Evolutionary conservation across 768 basidiomycete genomes (phyloP).

Genomic region (Mrakia blollopis): DNA sequence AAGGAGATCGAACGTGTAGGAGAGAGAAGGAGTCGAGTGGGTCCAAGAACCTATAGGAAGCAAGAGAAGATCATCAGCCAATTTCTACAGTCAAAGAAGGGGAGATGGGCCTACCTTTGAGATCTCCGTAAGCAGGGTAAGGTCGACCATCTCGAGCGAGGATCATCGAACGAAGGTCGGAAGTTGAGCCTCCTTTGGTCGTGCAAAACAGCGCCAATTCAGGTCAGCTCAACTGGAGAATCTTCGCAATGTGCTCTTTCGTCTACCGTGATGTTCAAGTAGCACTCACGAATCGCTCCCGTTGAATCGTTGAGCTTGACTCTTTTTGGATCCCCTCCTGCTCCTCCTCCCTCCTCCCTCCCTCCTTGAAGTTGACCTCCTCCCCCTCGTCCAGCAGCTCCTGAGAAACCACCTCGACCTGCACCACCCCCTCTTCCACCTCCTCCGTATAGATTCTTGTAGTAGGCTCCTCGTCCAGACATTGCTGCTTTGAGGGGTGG

Average conservation of each 20-base stretch:
- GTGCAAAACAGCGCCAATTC: background rate
- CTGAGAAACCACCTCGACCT: background rate
- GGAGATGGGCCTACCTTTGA: background rate
- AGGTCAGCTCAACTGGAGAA: background rate
- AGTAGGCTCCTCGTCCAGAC: background rate
- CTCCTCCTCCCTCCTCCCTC: background rate
- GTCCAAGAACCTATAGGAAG: background rate
- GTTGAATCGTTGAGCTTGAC: background rate
- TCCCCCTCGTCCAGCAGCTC: background rate
- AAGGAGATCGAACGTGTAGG: constrained; percentile 9
- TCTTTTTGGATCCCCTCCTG: background rate
- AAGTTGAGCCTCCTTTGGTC: background rate
- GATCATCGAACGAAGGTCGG: background rate
- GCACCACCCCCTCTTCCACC: background rate
- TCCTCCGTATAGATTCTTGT: background rate
- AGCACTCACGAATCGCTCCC: background rate
- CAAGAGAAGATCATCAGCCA: background rate
- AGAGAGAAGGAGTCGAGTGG: background rate
- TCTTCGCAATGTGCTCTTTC: background rate
- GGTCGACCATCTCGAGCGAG: background rate
- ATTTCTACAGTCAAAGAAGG: background rate
- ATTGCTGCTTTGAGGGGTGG: background rate
- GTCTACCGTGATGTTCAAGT: background rate
- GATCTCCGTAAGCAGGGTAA: background rate
- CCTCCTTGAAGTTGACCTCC: background rate